Conservation (phyloP, 2,329 filamentous ascomycete genomes). For the Penicillium sp. region DNA sequence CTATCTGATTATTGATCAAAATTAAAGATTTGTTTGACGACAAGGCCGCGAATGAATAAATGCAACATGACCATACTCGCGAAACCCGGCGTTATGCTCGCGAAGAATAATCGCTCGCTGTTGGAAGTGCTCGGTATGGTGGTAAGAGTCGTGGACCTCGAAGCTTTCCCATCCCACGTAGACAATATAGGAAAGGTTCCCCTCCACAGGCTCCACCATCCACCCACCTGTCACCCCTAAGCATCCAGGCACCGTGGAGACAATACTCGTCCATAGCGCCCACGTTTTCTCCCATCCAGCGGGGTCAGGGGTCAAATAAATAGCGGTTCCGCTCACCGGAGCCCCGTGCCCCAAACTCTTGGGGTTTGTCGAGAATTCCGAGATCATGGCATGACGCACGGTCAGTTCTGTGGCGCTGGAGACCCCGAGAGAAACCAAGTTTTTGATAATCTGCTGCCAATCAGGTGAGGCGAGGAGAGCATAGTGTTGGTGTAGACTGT, state of each 20-base stretch:
- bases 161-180: conserved; percentile 39
- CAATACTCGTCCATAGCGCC: conserved; percentile 28
- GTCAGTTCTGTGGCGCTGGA: conserved; percentile 20
- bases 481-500: conserved; percentile 22
- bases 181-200: conserved; percentile 30
- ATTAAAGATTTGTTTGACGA: conserved; percentile 11
- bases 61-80: conserved; percentile 36
- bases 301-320: conserved; percentile 27
- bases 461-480: conserved; percentile 22
- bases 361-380: conserved; percentile 25
- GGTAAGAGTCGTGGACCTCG: conserved; percentile 36
- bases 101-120: conserved; percentile 28
- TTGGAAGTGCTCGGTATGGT: conserved; percentile 34
- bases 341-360: conserved; percentile 20
- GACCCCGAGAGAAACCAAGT: conserved; percentile 7
- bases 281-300: conserved; percentile 24
- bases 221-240: conserved; percentile 34
- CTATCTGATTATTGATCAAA: background rate
- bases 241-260: conserved; percentile 30
- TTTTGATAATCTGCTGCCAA: conserved; percentile 15
- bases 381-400: conserved; percentile 22
- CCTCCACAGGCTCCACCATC: conserved; percentile 33
- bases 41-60: conserved; percentile 21
- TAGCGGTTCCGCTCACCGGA: conserved; percentile 32
- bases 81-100: conserved; percentile 30